A percentile compares a stretch with the other conserved stretches of the same genome.
Conservation (phyloP, 1,284 basidiomycete species). For the Clitocybe nebularis region DNA sequence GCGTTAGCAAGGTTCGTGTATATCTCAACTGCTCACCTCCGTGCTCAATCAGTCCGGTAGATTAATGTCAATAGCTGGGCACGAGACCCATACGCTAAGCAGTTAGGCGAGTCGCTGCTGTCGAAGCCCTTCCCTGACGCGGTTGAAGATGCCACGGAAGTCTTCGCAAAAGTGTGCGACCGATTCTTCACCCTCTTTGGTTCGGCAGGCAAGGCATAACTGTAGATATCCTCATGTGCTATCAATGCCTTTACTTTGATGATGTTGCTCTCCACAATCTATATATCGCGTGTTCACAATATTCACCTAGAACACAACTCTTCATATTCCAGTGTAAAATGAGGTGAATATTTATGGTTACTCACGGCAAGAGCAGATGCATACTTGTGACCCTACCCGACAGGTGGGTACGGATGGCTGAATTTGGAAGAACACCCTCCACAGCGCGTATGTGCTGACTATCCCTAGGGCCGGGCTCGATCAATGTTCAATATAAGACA, state of each 20-base stretch:
- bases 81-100: conserved; percentile 40
- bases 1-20: conserved; percentile 37
- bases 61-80: conserved; percentile 49
- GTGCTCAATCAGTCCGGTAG: conserved; percentile 18
- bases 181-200: conserved; percentile 40
- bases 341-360: no score
- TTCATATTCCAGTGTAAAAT: no score
- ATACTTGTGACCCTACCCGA: no score
- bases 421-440: no score
- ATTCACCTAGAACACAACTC: no score
- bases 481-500: no score
- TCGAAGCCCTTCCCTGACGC: conserved; percentile 43
- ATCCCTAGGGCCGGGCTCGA: no score
- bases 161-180: conserved; percentile 37
- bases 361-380: no score
- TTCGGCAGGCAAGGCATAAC: conserved; percentile 36
- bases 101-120: conserved; percentile 28
- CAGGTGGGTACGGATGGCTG: no score
- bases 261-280: neutral
- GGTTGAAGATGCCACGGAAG: conserved; percentile 41
- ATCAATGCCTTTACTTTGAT: conserved; percentile 11
- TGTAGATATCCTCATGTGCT: conserved; percentile 1
- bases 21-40: neutral
- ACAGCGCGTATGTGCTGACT: no score
- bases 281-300: no score